Evolutionary conservation across 139 green algal genomes (phyloP), one percentile per base, ranked within the genome.

Genomic region (Picochlorum costavermella): DNA sequence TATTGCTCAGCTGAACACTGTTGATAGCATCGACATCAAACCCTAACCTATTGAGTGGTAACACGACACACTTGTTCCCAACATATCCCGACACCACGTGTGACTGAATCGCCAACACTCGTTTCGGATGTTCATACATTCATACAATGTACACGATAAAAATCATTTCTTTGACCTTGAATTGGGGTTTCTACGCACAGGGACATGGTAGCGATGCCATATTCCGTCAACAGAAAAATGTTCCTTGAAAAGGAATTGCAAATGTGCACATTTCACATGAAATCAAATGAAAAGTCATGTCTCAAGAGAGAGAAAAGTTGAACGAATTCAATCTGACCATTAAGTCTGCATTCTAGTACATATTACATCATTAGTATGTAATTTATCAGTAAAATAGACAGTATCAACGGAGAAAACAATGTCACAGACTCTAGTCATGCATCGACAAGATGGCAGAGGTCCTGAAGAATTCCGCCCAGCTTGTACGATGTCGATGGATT

Each of bases 61-160:
- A 88, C 3, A 95, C 81, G 0, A 90, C 88, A 16, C 74, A 84
- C 59, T 95, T 90, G 76, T 95, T 92, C 28, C 88, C 87, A 17
- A 96, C 91, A 62, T 94, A 91, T 2, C 90, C 91, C 45, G 89
- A 82, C 0, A 96, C 91, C 0, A 95, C 88, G 43, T 93, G 86
- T 2, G 72, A 86, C 56, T 96, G 89, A 13, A 96, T 87, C 56
- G 59, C 82, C 14, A 96, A 75, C 13, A 93, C 20, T 23, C 20
- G 20, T 23, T 23, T 23, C 20, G 20, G 20, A 23, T 23, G 20
- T 23, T 23, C 20, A 23, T 23, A 23, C 20, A 23, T 23, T 23
- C 20, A 23, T 23, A 23, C 0, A 23, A 23, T 23, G 20, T 23
- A 23, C 20, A 23, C 20, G 20, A 23, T 23, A 23, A 23, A 23